These are phyloP conservation scores for Aegilops tauschii DNA, from an alignment of 176 grass and related monocot genomes.

Conservation along the genomic window DNA sequence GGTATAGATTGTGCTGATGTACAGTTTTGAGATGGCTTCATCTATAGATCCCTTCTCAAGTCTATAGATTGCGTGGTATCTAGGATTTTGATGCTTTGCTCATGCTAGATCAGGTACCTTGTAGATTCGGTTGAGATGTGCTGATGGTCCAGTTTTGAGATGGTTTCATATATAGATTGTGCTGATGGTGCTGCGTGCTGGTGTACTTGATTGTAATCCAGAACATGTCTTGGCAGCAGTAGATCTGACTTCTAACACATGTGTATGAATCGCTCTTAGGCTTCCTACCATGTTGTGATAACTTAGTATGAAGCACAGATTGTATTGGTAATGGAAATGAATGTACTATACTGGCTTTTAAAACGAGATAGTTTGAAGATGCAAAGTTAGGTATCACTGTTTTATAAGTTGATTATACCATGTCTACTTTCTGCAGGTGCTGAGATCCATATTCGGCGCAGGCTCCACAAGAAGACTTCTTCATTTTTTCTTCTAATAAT, in stretches of 20 bases:
- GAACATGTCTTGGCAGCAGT: background rate
- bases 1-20: too few species aligned
- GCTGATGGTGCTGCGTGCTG: too few species aligned
- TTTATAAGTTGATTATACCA: background rate
- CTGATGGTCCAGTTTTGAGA: too few species aligned
- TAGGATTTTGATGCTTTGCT: too few species aligned
- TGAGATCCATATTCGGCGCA: background rate
- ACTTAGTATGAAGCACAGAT: background rate
- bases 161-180: too few species aligned
- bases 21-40: too few species aligned
- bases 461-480: background rate
- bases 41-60: too few species aligned
- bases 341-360: background rate
- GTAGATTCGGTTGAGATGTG: too few species aligned
- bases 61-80: too few species aligned
- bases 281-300: background rate
- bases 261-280: background rate
- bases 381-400: background rate
- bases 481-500: background rate
- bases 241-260: background rate
- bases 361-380: background rate
- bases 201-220: too few species aligned
- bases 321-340: background rate
- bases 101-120: too few species aligned
- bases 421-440: constrained; percentile 17